Evolutionary conservation across 352 stramenopile species (phyloP).

Genomic region (Pythium folliculosum): DNA sequence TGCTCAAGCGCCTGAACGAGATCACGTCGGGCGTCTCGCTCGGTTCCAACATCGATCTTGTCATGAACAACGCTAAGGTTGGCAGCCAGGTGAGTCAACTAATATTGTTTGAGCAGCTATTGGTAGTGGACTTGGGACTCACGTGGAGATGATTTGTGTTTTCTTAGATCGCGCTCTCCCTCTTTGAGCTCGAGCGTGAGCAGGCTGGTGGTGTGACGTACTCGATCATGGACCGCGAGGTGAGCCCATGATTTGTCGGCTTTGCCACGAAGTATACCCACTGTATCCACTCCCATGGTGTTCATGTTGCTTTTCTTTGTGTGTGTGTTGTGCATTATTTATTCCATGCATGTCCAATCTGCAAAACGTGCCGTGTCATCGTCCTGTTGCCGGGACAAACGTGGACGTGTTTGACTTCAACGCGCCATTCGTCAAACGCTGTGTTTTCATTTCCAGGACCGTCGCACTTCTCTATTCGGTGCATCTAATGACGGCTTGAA

Average conservation of each 20-base stretch:
- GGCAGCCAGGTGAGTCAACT: conserved; percentile 85
- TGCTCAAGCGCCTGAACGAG: conserved; percentile 90
- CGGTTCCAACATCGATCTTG: conserved; percentile 95
- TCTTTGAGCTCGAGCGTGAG: conserved; percentile 64
- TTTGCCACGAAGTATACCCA: conserved; percentile 16
- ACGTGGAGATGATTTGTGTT: conserved; percentile 1
- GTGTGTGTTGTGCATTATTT: conserved; percentile 8
- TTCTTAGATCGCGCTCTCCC: conserved; percentile 55
- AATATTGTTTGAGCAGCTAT: neutral
- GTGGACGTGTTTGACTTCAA: neutral
- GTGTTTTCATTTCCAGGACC: neutral
- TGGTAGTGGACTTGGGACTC: neutral
- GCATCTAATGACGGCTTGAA: conserved; percentile 10
- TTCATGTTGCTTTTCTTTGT: conserved; percentile 23
- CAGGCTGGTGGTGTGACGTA: conserved; percentile 30
- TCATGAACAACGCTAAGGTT: conserved; percentile 96
- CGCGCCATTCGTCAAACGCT: neutral
- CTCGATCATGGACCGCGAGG: conserved; percentile 51
- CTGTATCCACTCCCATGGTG: neutral
- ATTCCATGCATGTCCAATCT: conserved; percentile 15
- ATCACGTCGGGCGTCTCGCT: conserved; percentile 93
- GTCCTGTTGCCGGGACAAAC: neutral
- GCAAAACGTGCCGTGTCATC: neutral
- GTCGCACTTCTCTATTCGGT: neutral
- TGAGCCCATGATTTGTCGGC: conserved; percentile 35